These are phyloP conservation scores for Cladosporium sphaerospermum DNA, from an alignment of 2,329 filamentous ascomycete genomes.

Conservation along the genomic window DNA sequence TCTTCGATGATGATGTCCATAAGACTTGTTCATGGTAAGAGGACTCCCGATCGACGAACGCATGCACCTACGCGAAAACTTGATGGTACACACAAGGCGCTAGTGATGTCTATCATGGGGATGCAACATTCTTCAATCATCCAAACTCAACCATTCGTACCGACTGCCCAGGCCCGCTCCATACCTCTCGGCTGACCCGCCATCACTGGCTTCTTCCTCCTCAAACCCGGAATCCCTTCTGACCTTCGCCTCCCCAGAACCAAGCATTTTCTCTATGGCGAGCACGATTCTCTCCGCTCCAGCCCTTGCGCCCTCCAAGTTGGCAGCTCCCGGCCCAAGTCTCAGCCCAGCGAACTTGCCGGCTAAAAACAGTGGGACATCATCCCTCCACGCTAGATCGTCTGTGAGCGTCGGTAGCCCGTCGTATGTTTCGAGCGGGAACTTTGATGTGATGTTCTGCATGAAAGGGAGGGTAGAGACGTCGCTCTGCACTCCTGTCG, in stretches of 20 bases:
- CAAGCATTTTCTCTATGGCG: conserved; percentile 57
- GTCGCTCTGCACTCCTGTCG: conserved; percentile 64
- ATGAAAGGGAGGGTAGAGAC: conserved; percentile 57
- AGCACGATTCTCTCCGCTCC: conserved; percentile 69
- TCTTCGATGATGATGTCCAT: too few relatives aligned
- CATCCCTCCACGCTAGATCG: conserved; percentile 67
- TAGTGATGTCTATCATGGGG: too few relatives aligned
- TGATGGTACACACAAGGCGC: too few relatives aligned
- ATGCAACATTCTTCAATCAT: neutral
- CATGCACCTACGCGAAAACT: too few relatives aligned
- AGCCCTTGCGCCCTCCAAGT: conserved; percentile 65
- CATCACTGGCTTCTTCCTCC: conserved; percentile 22
- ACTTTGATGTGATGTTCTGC: conserved; percentile 50
- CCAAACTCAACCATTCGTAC: conserved; percentile 30
- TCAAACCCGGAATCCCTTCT: conserved; percentile 9
- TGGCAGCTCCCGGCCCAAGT: conserved; percentile 66
- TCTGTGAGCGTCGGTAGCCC: conserved; percentile 69
- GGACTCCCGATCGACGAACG: too few relatives aligned
- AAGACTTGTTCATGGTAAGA: too few relatives aligned
- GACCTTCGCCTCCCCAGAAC: conserved; percentile 13
- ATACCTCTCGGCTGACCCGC: conserved; percentile 23
- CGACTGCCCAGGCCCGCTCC: conserved; percentile 39
- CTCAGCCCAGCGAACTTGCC: conserved; percentile 62
- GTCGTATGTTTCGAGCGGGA: conserved; percentile 57
- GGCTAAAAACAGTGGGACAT: conserved; percentile 67